A percentile compares a stretch with the other conserved stretches of the same genome.
Evolutionary conservation across 257 asterid genomes (phyloP).

Genomic region (Nyctanthes arbortristis): DNA sequence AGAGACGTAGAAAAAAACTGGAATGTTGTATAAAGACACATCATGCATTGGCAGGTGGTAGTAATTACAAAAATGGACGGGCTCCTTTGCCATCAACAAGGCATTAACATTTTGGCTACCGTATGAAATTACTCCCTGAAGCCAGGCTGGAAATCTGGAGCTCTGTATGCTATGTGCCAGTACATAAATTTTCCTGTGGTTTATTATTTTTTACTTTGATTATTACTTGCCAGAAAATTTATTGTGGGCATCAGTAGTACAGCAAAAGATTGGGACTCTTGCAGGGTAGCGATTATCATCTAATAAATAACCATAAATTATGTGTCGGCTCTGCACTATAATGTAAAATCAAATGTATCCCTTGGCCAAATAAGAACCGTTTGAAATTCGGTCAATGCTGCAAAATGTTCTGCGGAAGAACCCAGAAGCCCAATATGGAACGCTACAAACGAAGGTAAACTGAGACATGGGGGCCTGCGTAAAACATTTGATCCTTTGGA

Average conservation of each 20-base stretch:
- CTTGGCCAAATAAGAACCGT: no score
- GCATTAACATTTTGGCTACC: neutral
- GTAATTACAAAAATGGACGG: slow-evolving; percentile 23
- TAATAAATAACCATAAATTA: neutral
- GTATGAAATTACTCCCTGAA: neutral
- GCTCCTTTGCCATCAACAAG: neutral
- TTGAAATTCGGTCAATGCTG: no score
- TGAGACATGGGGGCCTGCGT: no score
- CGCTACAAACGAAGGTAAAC: no score
- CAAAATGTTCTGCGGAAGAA: no score
- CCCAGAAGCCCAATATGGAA: no score
- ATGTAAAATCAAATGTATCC: neutral
- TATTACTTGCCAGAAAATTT: neutral
- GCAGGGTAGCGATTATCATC: neutral
- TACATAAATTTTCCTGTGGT: neutral
- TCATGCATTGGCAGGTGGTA: slow-evolving; percentile 19
- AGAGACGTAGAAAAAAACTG: neutral
- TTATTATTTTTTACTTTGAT: neutral
- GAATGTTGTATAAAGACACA: slow-evolving; percentile 22
- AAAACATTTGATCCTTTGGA: no score
- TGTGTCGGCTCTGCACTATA: neutral
- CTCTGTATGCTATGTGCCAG: neutral
- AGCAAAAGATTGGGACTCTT: neutral
- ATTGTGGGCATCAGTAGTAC: neutral
- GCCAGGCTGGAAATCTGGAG: neutral